Conservation (phyloP, 192 early-diverging fungal genomes). For the Umbelopsis ramanniana region DNA sequence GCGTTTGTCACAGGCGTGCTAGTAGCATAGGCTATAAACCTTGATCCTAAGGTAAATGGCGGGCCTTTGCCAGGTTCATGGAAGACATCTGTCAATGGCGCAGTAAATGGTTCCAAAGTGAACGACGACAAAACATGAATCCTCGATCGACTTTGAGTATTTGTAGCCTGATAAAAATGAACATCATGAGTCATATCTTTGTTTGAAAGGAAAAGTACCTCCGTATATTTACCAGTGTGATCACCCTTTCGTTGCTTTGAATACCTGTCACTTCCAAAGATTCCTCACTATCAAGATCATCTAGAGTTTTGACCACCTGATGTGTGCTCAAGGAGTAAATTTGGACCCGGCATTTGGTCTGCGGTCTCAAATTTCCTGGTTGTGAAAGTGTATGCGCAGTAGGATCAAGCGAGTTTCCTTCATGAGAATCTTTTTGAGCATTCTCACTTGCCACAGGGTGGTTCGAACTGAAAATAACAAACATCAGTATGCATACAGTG, state of each 20-base stretch:
- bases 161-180: slow-evolving; percentile 19
- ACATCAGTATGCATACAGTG: neutral
- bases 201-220: too few relatives aligned
- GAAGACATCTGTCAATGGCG: slow-evolving; percentile 55
- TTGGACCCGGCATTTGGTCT: slow-evolving; percentile 26
- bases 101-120: slow-evolving; percentile 42
- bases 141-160: slow-evolving; percentile 27
- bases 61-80: slow-evolving; percentile 36
- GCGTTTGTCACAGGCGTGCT: slow-evolving; percentile 43
- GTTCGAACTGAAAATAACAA: slow-evolving; percentile 19
- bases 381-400: neutral
- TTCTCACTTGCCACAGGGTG: neutral
- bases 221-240: slow-evolving; percentile 62
- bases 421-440: slow-evolving; percentile 2
- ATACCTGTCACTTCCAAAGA: slow-evolving; percentile 47
- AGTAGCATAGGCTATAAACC: slow-evolving; percentile 75
- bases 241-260: slow-evolving; percentile 58
- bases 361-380: neutral
- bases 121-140: slow-evolving; percentile 56
- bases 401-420: neutral
- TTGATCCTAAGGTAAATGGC: slow-evolving; percentile 65
- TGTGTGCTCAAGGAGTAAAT: slow-evolving; percentile 66
- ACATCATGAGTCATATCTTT: neutral
- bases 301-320: slow-evolving; percentile 49
- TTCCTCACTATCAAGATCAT: slow-evolving; percentile 49